phyloP scores from a whole-genome alignment of 2,329 filamentous ascomycete genomes.

The Fusarium ramigenum region DNA sequence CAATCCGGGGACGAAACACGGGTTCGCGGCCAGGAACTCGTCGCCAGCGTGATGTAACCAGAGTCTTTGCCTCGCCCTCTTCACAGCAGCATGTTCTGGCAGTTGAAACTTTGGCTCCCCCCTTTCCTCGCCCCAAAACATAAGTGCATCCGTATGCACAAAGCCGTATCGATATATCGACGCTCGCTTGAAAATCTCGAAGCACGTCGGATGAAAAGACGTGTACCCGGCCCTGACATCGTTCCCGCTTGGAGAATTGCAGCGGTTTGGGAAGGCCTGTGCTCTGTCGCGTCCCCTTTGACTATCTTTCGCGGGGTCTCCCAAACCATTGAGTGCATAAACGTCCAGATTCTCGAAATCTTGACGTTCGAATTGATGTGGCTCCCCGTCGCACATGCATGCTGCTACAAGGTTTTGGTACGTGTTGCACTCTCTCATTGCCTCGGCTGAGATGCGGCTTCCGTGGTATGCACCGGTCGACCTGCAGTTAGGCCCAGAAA shows the following conservation, averaged over 20 bases:
- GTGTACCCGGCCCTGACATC: too few species aligned
- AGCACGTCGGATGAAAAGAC: not conserved
- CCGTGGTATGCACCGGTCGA: not conserved
- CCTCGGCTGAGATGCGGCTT: not conserved
- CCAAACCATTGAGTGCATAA: not conserved
- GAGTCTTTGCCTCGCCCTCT: not conserved
- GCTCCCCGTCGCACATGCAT: not conserved
- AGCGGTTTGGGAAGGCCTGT: not conserved
- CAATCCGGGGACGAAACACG: not conserved
- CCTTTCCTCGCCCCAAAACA: not conserved
- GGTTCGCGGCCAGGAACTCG: not conserved
- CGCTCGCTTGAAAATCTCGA: not conserved
- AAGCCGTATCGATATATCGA: not conserved
- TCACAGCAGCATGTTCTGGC: not conserved
- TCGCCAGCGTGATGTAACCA: not conserved
- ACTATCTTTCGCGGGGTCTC: not conserved
- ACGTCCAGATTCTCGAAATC: not conserved
- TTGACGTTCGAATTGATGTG: not conserved
- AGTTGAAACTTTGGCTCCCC: fast-evolving
- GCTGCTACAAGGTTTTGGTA: not conserved
- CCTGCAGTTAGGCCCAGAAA: not conserved
- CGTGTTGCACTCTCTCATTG: not conserved
- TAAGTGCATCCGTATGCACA: not conserved
- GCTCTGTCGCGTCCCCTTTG: fast-evolving
- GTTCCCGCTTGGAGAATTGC: too few species aligned